These are phyloP conservation scores for Teunomyces atbi DNA, from an alignment of 805 yeast species.

Conservation along the genomic window DNA sequence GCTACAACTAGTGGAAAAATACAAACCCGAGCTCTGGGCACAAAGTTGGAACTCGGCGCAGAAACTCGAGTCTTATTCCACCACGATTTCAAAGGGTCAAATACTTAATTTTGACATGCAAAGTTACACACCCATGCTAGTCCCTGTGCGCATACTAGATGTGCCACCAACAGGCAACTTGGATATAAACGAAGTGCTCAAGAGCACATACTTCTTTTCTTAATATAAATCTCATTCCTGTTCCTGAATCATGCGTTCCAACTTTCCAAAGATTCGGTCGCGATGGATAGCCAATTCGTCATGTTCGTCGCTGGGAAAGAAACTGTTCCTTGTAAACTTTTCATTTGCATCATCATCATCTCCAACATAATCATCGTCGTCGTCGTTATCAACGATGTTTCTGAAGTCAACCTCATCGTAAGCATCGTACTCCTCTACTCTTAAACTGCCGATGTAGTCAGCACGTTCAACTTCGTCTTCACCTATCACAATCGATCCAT, in stretches of 20 bases:
- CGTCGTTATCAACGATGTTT: slow-evolving; percentile 29
- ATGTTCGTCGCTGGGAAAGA: slow-evolving; percentile 55
- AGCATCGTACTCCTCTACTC: slow-evolving; percentile 1
- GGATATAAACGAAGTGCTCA: slow-evolving; percentile 28
- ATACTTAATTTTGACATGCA: not conserved
- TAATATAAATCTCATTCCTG: slow-evolving; percentile 11
- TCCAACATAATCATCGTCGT: slow-evolving; percentile 32
- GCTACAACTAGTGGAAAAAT: slow-evolving; percentile 14
- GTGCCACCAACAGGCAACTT: slow-evolving; percentile 32
- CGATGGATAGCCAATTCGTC: slow-evolving; percentile 64
- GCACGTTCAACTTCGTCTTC: slow-evolving; percentile 14
- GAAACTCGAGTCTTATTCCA: slow-evolving; percentile 4
- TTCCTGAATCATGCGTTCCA: slow-evolving; percentile 56
- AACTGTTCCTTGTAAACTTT: slow-evolving; percentile 44
- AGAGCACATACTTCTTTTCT: slow-evolving; percentile 39
- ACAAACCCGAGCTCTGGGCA: slow-evolving; percentile 24
- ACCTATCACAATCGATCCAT: slow-evolving; percentile 20
- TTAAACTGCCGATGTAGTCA: slow-evolving; percentile 1
- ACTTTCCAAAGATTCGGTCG: slow-evolving; percentile 56
- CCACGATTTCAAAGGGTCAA: not conserved
- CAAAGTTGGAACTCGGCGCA: slow-evolving; percentile 4
- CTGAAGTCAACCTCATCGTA: slow-evolving; percentile 13
- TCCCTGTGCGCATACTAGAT: slow-evolving; percentile 27
- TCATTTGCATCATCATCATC: slow-evolving; percentile 12
- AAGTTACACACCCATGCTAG: slow-evolving; percentile 18